phyloP scores from a whole-genome alignment of 1,284 basidiomycete genomes.

The Leccinum solheimii region DNA sequence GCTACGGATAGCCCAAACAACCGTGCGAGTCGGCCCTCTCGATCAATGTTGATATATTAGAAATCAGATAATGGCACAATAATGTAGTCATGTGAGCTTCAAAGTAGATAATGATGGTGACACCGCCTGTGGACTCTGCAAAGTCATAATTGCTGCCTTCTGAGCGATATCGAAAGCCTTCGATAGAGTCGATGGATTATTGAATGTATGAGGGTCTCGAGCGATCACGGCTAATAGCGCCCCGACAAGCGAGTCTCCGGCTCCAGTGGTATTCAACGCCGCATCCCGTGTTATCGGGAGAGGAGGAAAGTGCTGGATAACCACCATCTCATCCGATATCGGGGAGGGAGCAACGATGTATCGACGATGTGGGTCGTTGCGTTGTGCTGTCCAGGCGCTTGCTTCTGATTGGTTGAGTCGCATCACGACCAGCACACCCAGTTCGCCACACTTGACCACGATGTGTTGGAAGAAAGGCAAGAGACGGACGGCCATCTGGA shows the following conservation, averaged over 20 bases:
- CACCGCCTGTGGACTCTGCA: conserved; percentile 63
- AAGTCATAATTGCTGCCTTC: conserved; percentile 61
- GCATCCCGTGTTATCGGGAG: conserved; percentile 42
- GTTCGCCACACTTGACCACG: conserved; percentile 79
- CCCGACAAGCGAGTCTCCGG: conserved; percentile 87
- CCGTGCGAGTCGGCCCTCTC: conserved; percentile 62
- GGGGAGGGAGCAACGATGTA: conserved; percentile 53
- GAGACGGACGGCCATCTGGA: conserved; percentile 77
- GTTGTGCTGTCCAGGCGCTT: conserved; percentile 46
- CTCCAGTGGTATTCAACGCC: conserved; percentile 81
- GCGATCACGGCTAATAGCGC: conserved; percentile 62
- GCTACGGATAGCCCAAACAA: conserved; percentile 49
- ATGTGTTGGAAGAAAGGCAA: conserved; percentile 81
- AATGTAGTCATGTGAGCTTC: conserved; percentile 7
- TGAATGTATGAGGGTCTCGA: conserved; percentile 45
- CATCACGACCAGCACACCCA: conserved; percentile 66
- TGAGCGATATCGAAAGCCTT: conserved; percentile 55
- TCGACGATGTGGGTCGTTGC: conserved; percentile 48
- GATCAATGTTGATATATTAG: conserved; percentile 12
- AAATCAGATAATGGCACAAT: not conserved
- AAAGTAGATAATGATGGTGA: conserved; percentile 56
- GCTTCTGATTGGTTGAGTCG: conserved; percentile 48
- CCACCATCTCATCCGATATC: conserved; percentile 46
- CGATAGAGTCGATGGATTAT: conserved; percentile 44
- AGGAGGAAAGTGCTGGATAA: conserved; percentile 74